Conservation (phyloP, 768 basidiomycete species). For the Amyloporia xantha region DNA sequence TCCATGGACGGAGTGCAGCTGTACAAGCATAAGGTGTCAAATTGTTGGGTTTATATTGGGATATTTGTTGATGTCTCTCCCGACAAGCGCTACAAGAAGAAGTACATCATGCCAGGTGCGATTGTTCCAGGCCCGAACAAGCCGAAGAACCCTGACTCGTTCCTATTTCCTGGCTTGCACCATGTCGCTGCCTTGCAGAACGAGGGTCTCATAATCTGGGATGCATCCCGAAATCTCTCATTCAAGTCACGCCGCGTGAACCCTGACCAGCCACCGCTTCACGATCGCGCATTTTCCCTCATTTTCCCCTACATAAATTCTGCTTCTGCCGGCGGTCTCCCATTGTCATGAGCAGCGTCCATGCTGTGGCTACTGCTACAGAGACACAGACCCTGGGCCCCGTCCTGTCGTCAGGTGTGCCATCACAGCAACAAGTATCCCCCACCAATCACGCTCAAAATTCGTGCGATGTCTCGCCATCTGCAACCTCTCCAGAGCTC, state of each 20-base stretch:
- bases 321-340: constrained; percentile 7
- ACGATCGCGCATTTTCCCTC: constrained; percentile 3
- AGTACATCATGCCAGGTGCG: constrained; percentile 18
- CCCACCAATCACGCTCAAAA: constrained; percentile 7
- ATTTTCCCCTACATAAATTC: constrained; percentile 6
- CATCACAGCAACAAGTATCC: constrained; percentile 26
- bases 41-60: constrained; percentile 29
- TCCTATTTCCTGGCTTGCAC: constrained; percentile 24
- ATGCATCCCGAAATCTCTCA: constrained; percentile 10
- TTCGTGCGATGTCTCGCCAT: constrained; percentile 5
- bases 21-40: constrained; percentile 24
- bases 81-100: constrained; percentile 27
- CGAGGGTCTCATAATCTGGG: constrained; percentile 24
- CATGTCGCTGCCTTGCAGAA: constrained; percentile 23
- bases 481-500: constrained; percentile 6
- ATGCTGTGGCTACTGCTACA: constrained; percentile 27
- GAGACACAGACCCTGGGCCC: constrained; percentile 27
- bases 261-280: constrained; percentile 14
- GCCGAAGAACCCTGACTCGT: constrained; percentile 27
- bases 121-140: constrained; percentile 27
- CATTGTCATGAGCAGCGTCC: constrained; percentile 37
- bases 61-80: constrained; percentile 19
- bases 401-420: constrained; percentile 23
- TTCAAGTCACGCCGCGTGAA: no score
- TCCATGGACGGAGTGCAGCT: constrained; percentile 25